These are phyloP conservation scores for Xerocomellus chrysenteron DNA, from an alignment of 768 basidiomycete genomes.

Conservation along the genomic window DNA sequence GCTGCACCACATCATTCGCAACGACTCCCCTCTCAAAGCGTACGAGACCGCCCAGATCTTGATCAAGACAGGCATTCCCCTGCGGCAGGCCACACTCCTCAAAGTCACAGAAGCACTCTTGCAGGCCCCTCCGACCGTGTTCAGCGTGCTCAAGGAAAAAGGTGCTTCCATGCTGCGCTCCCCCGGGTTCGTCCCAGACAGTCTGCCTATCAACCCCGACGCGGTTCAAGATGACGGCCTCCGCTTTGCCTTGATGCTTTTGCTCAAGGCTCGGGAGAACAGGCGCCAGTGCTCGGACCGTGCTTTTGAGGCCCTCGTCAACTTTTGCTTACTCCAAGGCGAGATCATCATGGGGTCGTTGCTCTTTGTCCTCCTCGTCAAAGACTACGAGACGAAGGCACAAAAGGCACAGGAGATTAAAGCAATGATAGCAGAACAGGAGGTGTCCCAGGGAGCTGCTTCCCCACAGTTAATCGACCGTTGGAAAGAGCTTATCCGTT, in stretches of 20 bases:
- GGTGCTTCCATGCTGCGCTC: slow-evolving; percentile 18
- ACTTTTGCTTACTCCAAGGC: slow-evolving; percentile 69
- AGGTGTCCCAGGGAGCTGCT: slow-evolving; percentile 8
- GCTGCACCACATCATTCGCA: slow-evolving; percentile 61
- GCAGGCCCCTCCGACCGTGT: slow-evolving; percentile 25
- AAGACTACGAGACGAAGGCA: slow-evolving; percentile 55
- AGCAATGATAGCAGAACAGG: slow-evolving; percentile 19
- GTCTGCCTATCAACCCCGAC: slow-evolving; percentile 32
- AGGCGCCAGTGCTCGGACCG: slow-evolving; percentile 54
- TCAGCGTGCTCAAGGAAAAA: slow-evolving; percentile 17
- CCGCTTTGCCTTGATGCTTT: slow-evolving; percentile 51
- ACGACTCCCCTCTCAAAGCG: slow-evolving; percentile 48
- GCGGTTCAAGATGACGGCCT: slow-evolving; percentile 41
- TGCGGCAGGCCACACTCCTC: slow-evolving; percentile 52
- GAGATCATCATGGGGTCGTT: slow-evolving; percentile 78
- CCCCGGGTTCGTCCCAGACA: slow-evolving; percentile 14
- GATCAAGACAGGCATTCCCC: slow-evolving; percentile 50
- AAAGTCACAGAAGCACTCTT: slow-evolving; percentile 30
- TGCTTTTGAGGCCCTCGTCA: slow-evolving; percentile 61
- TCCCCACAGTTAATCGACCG: slow-evolving; percentile 16
- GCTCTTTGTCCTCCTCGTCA: slow-evolving; percentile 61
- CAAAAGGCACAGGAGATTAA: slow-evolving; percentile 29
- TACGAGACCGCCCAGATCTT: slow-evolving; percentile 48
- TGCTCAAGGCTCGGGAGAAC: slow-evolving; percentile 52
- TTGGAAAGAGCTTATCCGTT: slow-evolving; percentile 19